Evolutionary conservation across 257 asterid species (phyloP).

Genomic region (Striga asiatica): DNA sequence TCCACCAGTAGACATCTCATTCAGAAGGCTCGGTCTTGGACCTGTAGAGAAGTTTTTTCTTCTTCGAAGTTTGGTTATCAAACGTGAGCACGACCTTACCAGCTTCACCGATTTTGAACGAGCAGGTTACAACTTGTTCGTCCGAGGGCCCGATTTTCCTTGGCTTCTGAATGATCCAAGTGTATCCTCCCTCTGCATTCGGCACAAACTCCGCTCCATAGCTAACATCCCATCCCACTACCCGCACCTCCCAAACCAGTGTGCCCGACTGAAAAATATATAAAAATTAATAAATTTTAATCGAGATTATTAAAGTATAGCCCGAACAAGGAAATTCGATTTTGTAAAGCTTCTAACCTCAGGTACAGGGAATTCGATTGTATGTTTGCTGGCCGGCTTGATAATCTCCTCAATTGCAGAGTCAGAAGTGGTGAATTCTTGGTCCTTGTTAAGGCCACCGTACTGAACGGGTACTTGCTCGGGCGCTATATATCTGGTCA

Average conservation of each 20-base stretch:
- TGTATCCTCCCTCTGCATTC: conserved; percentile 45
- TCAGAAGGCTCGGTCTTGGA: conserved; percentile 37
- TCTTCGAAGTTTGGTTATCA: conserved; percentile 58
- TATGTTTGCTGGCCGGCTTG: conserved; percentile 64
- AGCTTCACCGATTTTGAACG: conserved; percentile 37
- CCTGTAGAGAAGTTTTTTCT: conserved; percentile 56
- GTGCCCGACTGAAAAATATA: not conserved
- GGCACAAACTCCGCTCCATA: conserved; percentile 1
- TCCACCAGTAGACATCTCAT: conserved; percentile 13
- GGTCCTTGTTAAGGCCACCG: conserved; percentile 79
- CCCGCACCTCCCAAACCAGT: not conserved
- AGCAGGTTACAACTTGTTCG: conserved; percentile 37
- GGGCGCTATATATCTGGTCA: conserved; percentile 68
- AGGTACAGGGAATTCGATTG: conserved; percentile 61
- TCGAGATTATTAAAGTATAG: no score
- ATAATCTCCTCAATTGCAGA: conserved; percentile 61
- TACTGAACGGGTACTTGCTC: conserved; percentile 82
- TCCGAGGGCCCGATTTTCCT: conserved; percentile 47
- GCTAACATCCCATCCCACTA: not conserved
- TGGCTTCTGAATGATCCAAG: conserved; percentile 48
- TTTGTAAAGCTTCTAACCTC: conserved; percentile 38
- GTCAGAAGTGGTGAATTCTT: conserved; percentile 60
- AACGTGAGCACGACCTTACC: conserved; percentile 52
- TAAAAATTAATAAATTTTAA: not conserved
- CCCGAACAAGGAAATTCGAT: not conserved